Conservation (phyloP, 2,329 filamentous ascomycete genomes). For the Amauroascus verrucosus region DNA sequence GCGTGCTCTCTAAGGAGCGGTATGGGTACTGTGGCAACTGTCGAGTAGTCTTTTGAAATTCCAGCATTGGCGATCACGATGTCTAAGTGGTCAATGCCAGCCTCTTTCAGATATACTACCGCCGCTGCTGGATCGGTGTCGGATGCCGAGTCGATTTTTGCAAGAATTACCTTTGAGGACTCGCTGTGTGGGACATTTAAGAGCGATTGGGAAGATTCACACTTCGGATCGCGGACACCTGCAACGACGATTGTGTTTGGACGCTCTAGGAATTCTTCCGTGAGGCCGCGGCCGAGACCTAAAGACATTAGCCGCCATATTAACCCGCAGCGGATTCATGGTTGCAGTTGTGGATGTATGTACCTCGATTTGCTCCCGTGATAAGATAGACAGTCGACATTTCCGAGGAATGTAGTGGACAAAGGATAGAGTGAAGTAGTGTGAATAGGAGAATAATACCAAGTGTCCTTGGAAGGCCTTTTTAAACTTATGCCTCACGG, state of each 20-base stretch:
- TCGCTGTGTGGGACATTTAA: not conserved
- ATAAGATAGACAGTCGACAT: too few species aligned
- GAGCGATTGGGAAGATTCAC: conserved; percentile 11
- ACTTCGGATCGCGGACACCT: conserved; percentile 15
- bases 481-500: too few species aligned
- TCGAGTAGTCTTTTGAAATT: conserved; percentile 22
- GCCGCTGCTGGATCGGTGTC: not conserved
- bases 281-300: conserved; percentile 31
- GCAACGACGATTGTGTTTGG: conserved; percentile 27
- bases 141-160: not conserved
- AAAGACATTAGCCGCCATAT: too few species aligned
- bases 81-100: conserved; percentile 33
- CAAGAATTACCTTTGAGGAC: not conserved
- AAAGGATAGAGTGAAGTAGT: too few species aligned
- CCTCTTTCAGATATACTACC: not conserved
- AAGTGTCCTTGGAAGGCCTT: too few species aligned
- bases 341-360: too few species aligned
- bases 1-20: conserved; percentile 23
- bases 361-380: too few species aligned
- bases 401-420: too few species aligned
- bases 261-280: conserved; percentile 27
- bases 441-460: too few species aligned
- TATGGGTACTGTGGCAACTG: conserved; percentile 13
- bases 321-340: too few species aligned
- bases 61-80: conserved; percentile 46